Conservation (phyloP, 2,329 filamentous ascomycete genomes). For the Clonostachys solani region DNA sequence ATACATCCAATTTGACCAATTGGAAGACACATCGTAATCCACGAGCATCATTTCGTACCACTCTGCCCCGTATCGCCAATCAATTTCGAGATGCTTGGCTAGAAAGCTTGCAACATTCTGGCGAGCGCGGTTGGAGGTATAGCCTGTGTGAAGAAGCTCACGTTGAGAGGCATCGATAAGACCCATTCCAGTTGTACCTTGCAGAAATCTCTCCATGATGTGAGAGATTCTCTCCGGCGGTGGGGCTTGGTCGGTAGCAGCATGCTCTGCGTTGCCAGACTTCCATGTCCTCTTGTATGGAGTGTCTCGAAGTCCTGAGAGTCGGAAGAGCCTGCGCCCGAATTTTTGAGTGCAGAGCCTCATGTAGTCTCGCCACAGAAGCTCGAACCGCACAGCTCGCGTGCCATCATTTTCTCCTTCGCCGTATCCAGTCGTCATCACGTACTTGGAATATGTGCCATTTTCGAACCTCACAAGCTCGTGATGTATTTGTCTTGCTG, state of each 20-base stretch:
- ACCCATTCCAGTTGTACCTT: conserved; percentile 69
- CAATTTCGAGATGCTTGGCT: conserved; percentile 67
- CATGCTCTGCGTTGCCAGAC: conserved; percentile 24
- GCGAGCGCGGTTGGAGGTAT: conserved; percentile 71
- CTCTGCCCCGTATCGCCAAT: conserved; percentile 78
- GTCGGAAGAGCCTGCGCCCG: conserved; percentile 55
- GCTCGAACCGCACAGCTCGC: conserved; percentile 63
- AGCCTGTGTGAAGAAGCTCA: conserved; percentile 71
- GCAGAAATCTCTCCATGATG: conserved; percentile 54
- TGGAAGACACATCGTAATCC: conserved; percentile 73
- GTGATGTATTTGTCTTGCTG: conserved; percentile 67
- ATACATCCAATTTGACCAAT: conserved; percentile 85
- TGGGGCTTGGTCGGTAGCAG: conserved; percentile 27
- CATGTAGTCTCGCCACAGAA: conserved; percentile 82
- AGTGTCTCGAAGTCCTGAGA: conserved; percentile 56
- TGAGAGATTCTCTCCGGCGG: conserved; percentile 35
- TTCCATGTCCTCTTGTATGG: conserved; percentile 44
- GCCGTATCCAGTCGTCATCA: conserved; percentile 52
- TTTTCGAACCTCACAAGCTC: conserved; percentile 67
- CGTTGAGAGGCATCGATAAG: conserved; percentile 75
- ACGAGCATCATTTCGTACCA: conserved; percentile 75
- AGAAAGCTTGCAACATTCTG: conserved; percentile 76
- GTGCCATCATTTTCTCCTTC: conserved; percentile 71
- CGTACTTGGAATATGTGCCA: conserved; percentile 38
- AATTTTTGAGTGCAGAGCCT: conserved; percentile 71